Evolutionary conservation across 2,329 filamentous ascomycete species (phyloP), one percentile per base, ranked within the genome.

Genomic region (Nannizziopsis barbatae): DNA sequence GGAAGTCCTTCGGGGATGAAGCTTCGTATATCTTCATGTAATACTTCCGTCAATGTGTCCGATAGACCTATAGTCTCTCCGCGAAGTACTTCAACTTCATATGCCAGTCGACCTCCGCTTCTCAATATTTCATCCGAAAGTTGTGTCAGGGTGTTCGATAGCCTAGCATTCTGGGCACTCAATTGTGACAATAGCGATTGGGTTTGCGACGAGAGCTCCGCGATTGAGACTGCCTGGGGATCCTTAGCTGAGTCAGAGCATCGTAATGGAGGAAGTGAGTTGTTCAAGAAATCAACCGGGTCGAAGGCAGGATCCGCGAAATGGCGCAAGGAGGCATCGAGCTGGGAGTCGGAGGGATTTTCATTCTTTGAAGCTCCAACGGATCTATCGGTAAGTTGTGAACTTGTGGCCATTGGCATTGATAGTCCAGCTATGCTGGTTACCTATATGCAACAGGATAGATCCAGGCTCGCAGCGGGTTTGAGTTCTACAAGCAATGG

Each of bases 71-170:
- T 69, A 2, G 87, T 84, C 66, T 95, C 89, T 53, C 89, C 89
- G n/a, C 88, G 79, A 42, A 96, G 67, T 14, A 96, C 77, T 66
- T 96, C 90, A 15, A 96, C 90, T 66, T 96, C 86, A 61, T 98
- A 98, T 15, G 89, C 87, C 50, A 98, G 71, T 3, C 90, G 77
- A 55, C 86, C 87, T 20, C 89, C 86, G 59, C 86, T 89, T 50
- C 92, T 79, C 53, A 98, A 68, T 54, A 98, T 96, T 57, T 96
- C 92, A 65, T 98, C 90, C 9, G 92, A 95, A 51, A 96, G 73
- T 60, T 90, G 83, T 30, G 88, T 95, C 50, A 98, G 75, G 40
- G 81, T 85, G 47, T 76, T 80, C 11, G 88, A 87, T 6, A 95
- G 72, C 40, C 88, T 79, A 14, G 86, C 83, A 1, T 88, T 94